Conservation (phyloP, 2,329 filamentous ascomycete genomes). For the Beauveria sp. region DNA sequence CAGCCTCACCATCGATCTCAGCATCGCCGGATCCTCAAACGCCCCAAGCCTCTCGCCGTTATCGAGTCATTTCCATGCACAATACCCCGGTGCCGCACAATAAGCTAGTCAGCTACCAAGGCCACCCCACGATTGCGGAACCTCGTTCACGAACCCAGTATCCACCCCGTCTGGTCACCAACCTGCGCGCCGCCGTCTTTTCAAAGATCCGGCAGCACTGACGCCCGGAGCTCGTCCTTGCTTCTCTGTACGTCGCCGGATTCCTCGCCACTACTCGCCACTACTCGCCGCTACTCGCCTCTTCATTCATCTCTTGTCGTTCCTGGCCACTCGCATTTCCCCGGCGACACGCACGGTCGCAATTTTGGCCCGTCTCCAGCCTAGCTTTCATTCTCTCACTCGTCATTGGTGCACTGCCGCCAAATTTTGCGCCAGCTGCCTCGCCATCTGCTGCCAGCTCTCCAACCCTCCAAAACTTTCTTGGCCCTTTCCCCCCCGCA, state of each 20-base stretch:
- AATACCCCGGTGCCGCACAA: not conserved
- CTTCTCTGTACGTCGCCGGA: not conserved
- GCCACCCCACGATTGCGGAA: constrained; percentile 11
- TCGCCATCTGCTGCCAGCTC: not conserved
- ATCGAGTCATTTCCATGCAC: not conserved
- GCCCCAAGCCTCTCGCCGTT: not conserved
- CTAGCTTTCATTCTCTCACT: no score
- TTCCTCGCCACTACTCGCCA: not conserved
- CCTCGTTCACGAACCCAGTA: constrained; percentile 5
- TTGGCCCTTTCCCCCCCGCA: not conserved
- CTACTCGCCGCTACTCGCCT: not conserved
- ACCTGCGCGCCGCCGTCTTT: not conserved
- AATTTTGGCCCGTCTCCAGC: no score
- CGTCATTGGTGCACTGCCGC: not conserved
- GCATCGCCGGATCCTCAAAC: not conserved
- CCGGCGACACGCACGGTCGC: not conserved
- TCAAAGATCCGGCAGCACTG: constrained; percentile 1
- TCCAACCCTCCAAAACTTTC: not conserved
- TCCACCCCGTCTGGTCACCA: constrained; percentile 7
- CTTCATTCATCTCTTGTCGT: not conserved
- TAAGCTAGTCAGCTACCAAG: not conserved
- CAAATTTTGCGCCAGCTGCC: not conserved
- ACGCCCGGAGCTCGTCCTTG: not conserved
- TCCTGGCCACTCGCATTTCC: not conserved
- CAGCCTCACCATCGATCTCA: not conserved